phyloP scores from a whole-genome alignment of 2,329 filamentous ascomycete species.

The Alternaria dauci region DNA sequence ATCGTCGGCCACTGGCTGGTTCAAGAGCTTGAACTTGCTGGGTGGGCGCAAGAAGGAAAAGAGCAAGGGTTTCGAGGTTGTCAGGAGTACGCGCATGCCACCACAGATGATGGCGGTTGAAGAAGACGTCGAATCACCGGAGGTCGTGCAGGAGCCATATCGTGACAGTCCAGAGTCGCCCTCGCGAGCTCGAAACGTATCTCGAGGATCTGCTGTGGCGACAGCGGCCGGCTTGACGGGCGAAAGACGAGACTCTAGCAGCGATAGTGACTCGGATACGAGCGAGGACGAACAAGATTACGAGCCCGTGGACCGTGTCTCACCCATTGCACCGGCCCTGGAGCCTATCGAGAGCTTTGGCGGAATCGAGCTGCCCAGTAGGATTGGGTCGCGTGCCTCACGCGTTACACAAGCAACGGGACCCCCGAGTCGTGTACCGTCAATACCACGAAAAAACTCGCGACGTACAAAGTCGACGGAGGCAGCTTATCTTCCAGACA shows the following conservation, averaged over 20 bases:
- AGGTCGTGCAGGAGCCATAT: conserved; percentile 57
- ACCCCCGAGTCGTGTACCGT: conserved; percentile 47
- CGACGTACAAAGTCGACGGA: conserved; percentile 50
- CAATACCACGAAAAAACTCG: conserved; percentile 76
- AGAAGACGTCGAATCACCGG: conserved; percentile 64
- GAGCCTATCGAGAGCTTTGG: conserved; percentile 68
- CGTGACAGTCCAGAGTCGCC: conserved; percentile 58
- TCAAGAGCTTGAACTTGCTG: conserved; percentile 72
- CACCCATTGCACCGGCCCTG: conserved; percentile 64
- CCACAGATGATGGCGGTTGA: conserved; percentile 71
- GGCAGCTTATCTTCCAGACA: conserved; percentile 33
- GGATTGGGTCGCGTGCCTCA: conserved; percentile 67
- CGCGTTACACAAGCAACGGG: conserved; percentile 32
- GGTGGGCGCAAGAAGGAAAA: conserved; percentile 91
- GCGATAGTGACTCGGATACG: conserved; percentile 46
- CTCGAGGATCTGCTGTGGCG: conserved; percentile 23
- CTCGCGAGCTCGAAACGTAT: conserved; percentile 7
- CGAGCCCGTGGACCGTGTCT: conserved; percentile 52
- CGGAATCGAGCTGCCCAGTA: conserved; percentile 70
- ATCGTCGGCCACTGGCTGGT: conserved; percentile 88
- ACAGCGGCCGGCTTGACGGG: conserved; percentile 27
- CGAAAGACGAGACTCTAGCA: conserved; percentile 56
- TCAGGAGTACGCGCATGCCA: conserved; percentile 86
- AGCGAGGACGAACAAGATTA: conserved; percentile 55
- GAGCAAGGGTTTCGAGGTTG: conserved; percentile 95